A percentile compares a stretch with the other conserved stretches of the same genome.
phyloP scores from a whole-genome alignment of 1,284 basidiomycete genomes.

The Ganoderma multipileum region DNA sequence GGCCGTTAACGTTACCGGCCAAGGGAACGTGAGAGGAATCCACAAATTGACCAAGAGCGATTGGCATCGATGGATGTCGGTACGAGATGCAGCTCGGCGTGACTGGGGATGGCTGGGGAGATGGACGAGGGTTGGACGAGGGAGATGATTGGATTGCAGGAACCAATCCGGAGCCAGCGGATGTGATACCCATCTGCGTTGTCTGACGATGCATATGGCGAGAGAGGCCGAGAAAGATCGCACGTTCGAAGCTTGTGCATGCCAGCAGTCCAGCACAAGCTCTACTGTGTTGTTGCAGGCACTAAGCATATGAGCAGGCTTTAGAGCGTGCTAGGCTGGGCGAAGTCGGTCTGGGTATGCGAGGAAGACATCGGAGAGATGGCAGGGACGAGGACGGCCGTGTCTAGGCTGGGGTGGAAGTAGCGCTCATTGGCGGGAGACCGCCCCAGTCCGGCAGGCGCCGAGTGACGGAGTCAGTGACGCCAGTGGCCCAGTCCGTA shows the following conservation, averaged over 20 bases:
- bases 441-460: slow-evolving; percentile 1
- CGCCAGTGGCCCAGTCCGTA: slow-evolving; percentile 2
- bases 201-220: slow-evolving; percentile 1
- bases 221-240: background rate
- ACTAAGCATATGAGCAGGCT: background rate
- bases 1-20: background rate
- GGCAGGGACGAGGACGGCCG: background rate
- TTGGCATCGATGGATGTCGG: slow-evolving; percentile 25
- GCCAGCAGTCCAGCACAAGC: background rate
- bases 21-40: background rate
- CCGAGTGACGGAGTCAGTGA: slow-evolving; percentile 4
- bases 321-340: background rate
- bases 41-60: background rate
- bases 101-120: background rate
- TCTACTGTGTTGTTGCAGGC: background rate
- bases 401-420: background rate
- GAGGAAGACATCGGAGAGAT: background rate
- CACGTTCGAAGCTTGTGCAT: background rate
- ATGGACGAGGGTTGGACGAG: background rate
- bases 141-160: background rate
- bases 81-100: background rate
- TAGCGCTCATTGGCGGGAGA: background rate
- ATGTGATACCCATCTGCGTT: background rate
- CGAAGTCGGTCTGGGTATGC: background rate
- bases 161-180: slow-evolving; percentile 18